phyloP scores from a whole-genome alignment of 345 rosid species.

The Hibiscus syriacus region DNA sequence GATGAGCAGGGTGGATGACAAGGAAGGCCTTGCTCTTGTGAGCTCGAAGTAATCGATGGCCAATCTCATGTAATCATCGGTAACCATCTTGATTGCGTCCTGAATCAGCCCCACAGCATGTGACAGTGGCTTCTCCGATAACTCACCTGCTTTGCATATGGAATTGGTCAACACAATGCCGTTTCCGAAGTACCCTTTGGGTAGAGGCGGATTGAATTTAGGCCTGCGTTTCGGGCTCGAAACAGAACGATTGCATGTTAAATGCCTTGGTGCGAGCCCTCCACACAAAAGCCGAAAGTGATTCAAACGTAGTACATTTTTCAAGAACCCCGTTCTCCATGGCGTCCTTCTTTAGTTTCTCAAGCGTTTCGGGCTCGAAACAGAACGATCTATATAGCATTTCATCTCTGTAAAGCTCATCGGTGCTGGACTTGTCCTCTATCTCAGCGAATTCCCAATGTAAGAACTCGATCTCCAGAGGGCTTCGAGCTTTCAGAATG shows the following conservation, averaged over 20 bases:
- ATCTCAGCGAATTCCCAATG: slow-evolving; percentile 67
- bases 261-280: slow-evolving; percentile 67
- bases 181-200: slow-evolving; percentile 80
- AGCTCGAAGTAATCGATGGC: slow-evolving; percentile 87
- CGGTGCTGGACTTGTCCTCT: slow-evolving; percentile 41
- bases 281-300: slow-evolving; percentile 82
- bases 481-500: slow-evolving; percentile 45
- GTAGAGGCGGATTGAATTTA: slow-evolving; percentile 62
- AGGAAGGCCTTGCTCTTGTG: slow-evolving; percentile 74
- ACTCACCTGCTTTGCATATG: slow-evolving; percentile 54
- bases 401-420: slow-evolving; percentile 40
- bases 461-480: slow-evolving; percentile 42
- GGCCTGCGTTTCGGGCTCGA: slow-evolving; percentile 58
- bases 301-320: slow-evolving; percentile 67
- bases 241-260: slow-evolving; percentile 36
- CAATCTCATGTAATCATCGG: slow-evolving; percentile 90
- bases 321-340: slow-evolving; percentile 42
- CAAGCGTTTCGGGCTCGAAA: slow-evolving; percentile 59
- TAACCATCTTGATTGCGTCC: slow-evolving; percentile 71
- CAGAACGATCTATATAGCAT: slow-evolving; percentile 61
- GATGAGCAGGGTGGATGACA: slow-evolving; percentile 69
- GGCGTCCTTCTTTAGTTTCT: slow-evolving; percentile 47
- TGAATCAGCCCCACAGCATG: slow-evolving; percentile 52
- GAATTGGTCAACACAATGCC: slow-evolving; percentile 78
- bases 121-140: slow-evolving; percentile 54